Conservation (phyloP, 805 yeast genomes). For the Candida ulmi region DNA sequence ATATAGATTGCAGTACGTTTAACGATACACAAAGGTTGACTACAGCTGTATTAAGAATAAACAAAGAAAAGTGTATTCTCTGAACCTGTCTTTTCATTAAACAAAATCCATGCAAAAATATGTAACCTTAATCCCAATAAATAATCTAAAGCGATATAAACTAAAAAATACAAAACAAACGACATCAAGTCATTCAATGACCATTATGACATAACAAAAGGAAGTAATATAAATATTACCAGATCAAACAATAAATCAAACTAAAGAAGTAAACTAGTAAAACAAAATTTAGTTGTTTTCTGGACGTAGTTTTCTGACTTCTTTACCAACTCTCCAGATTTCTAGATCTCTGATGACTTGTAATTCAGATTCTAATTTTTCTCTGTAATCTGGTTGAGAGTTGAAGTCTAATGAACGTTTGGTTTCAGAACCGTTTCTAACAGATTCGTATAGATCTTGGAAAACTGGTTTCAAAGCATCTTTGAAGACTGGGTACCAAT, state of each 20-base stretch:
- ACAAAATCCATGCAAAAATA: constrained; percentile 30
- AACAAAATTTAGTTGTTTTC: constrained; percentile 75
- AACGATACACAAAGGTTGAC: no score
- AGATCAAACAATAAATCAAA: no score
- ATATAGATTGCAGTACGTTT: no score
- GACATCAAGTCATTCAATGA: constrained; percentile 25
- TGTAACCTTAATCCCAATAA: constrained; percentile 10
- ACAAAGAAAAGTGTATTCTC: constrained; percentile 4
- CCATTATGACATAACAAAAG: constrained; percentile 18
- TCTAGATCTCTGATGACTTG: constrained; percentile 93
- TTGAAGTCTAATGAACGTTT: constrained; percentile 97
- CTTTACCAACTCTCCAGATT: constrained; percentile 99
- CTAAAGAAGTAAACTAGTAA: neutral
- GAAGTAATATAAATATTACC: constrained; percentile 4
- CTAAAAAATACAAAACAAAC: constrained; percentile 8
- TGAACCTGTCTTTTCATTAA: constrained; percentile 37
- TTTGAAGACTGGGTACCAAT: constrained; percentile 99
- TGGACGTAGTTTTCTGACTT: constrained; percentile 99
- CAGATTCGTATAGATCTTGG: constrained; percentile 91
- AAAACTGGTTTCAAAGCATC: constrained; percentile 98
- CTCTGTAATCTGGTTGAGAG: constrained; percentile 98
- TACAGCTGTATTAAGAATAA: neutral
- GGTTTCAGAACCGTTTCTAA: constrained; percentile 95
- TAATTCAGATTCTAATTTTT: constrained; percentile 89
- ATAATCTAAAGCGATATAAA: constrained; percentile 11